Percentiles rank a stretch among this genome's conserved stretches.
Conservation (phyloP, 2,329 filamentous ascomycete genomes). For the Fusarium miscanthi region DNA sequence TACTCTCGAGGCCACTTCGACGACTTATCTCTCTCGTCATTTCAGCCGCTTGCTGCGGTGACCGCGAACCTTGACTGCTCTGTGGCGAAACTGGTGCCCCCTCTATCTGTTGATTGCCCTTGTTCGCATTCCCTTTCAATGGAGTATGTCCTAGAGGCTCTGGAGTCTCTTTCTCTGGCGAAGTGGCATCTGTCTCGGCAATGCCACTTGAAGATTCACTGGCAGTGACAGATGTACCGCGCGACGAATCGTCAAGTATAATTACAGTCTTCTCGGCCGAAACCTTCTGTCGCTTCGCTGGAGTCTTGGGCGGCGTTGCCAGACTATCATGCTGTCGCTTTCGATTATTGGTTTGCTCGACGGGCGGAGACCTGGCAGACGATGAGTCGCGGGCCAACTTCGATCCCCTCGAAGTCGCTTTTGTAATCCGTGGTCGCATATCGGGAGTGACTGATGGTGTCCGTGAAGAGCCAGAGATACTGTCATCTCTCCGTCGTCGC, state of each 20-base stretch:
- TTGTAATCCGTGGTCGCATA: conserved; percentile 63
- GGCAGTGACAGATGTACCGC: conserved; percentile 52
- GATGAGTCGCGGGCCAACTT: conserved; percentile 51
- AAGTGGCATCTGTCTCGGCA: conserved; percentile 59
- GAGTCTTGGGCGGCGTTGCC: conserved; percentile 66
- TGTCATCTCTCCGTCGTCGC: conserved; percentile 63
- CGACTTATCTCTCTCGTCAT: background rate
- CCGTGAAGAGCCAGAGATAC: conserved; percentile 62
- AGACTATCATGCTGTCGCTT: conserved; percentile 59
- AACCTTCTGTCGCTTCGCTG: conserved; percentile 61
- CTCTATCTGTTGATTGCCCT: conserved; percentile 10
- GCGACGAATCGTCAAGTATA: conserved; percentile 47
- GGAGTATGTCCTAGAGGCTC: conserved; percentile 51
- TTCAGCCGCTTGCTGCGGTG: conserved; percentile 38
- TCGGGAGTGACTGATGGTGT: conserved; percentile 68
- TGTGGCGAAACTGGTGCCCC: conserved; percentile 48
- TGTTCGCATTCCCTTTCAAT: conserved; percentile 23
- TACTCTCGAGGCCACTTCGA: conserved; percentile 39
- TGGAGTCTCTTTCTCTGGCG: conserved; percentile 61
- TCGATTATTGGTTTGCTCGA: conserved; percentile 41
- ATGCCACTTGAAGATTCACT: conserved; percentile 44
- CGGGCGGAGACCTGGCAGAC: conserved; percentile 44
- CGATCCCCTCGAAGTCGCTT: conserved; percentile 50
- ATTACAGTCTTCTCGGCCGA: conserved; percentile 44
- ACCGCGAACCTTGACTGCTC: conserved; percentile 43